A percentile compares a stretch with the other conserved stretches of the same genome.
phyloP scores from a whole-genome alignment of 176 grass and related monocot species.

The Chrysopogon serrulatus region DNA sequence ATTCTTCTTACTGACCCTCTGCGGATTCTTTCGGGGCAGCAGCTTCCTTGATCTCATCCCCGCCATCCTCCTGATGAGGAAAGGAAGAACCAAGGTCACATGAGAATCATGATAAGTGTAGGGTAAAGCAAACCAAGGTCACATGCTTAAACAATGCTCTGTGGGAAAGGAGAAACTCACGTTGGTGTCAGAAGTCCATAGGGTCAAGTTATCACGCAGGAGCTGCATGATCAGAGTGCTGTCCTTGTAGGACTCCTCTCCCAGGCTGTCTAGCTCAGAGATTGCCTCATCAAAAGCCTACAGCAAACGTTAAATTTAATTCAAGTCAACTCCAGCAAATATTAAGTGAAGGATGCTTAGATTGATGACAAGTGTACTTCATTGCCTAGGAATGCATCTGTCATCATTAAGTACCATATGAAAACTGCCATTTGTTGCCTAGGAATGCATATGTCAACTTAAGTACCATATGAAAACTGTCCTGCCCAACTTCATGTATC shows the following conservation, averaged over 20 bases:
- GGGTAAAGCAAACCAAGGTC: not conserved
- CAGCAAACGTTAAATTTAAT: not conserved
- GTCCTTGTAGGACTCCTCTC: constrained; percentile 96
- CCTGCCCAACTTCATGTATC: not conserved
- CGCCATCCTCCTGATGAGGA: constrained; percentile 45
- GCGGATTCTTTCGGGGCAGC: constrained; percentile 46
- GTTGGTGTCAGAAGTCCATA: constrained; percentile 84
- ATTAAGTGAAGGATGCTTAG: not conserved
- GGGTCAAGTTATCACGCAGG: constrained; percentile 84
- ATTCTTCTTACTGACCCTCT: constrained; percentile 45
- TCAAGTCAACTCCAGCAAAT: not conserved
- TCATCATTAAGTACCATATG: not conserved
- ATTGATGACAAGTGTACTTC: not conserved
- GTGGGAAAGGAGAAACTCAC: constrained; percentile 9
- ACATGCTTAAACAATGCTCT: too few relatives aligned
- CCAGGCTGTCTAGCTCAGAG: constrained; percentile 84
- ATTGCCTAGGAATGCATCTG: not conserved
- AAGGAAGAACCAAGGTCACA: not conserved
- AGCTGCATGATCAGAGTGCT: constrained; percentile 95
- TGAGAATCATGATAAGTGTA: not conserved
- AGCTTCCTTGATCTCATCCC: constrained; percentile 74
- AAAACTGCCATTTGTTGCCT: not conserved
- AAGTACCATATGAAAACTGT: not conserved
- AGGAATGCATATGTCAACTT: not conserved
- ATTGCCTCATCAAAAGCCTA: constrained; percentile 94